phyloP scores from a whole-genome alignment of 768 basidiomycete genomes.

The Mycena belliarum region DNA sequence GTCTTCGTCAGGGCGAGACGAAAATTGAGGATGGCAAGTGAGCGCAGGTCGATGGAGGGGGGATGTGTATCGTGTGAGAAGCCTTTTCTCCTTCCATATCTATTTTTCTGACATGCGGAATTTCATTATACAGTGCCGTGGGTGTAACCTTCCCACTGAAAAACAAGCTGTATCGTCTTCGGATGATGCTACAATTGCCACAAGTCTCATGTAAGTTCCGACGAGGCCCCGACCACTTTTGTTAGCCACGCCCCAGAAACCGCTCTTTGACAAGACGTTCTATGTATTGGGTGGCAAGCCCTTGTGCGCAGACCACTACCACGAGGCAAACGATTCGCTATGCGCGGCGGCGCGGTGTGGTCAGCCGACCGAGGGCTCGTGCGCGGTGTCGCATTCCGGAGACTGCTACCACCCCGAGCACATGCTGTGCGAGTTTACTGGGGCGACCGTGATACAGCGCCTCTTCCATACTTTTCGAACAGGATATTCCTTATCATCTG shows the following conservation, averaged over 20 bases:
- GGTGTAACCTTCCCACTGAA: conserved; percentile 86
- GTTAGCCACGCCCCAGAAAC: conserved; percentile 49
- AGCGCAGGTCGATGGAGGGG: conserved; percentile 76
- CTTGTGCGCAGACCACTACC: conserved; percentile 90
- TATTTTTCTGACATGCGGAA: conserved; percentile 8
- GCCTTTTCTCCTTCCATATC: conserved; percentile 11
- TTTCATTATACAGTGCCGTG: conserved; percentile 63
- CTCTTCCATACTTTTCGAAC: background rate
- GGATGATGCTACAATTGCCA: conserved; percentile 92
- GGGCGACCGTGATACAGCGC: background rate
- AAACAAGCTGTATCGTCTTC: conserved; percentile 87
- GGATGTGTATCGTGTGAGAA: conserved; percentile 81
- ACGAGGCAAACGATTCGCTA: conserved; percentile 87
- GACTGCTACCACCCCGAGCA: conserved; percentile 88
- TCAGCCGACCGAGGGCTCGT: conserved; percentile 91
- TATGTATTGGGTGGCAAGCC: conserved; percentile 92
- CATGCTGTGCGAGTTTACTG: conserved; percentile 75
- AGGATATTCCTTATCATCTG: background rate
- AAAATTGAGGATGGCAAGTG: conserved; percentile 78
- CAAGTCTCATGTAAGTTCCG: conserved; percentile 62
- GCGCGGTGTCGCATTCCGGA: conserved; percentile 81
- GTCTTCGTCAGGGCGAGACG: conserved; percentile 69
- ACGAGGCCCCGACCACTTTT: background rate
- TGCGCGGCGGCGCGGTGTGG: conserved; percentile 80
- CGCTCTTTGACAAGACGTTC: conserved; percentile 90